Base-by-base conservation (phyloP, 116 monocot genomes). In the Dioscorea cayenensis region DNA sequence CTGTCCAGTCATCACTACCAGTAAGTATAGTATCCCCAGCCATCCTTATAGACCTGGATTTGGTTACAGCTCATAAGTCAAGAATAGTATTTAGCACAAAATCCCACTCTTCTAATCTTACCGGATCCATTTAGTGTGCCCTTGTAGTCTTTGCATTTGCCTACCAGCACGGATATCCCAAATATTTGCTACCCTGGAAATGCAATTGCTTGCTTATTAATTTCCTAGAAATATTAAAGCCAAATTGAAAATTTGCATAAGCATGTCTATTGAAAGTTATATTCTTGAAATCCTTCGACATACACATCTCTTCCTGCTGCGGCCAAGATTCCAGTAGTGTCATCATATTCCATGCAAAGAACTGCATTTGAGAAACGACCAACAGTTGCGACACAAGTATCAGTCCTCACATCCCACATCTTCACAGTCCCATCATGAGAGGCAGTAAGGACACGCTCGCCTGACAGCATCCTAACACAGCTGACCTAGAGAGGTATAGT, bases 1-100 rank as follows among this genome's bases (percentile, higher is more conserved):
- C 97, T 19, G 97, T 97, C 97, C 97, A 97, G 83, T 97, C 97
- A 93, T 97, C 97, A 84, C 97, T 97, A 14, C 97, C 97, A 64
- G 97, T 97, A 65, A 97, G 75, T 71, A 97, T 28, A 64, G 86
- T 90, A 66, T 97, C 97, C 22, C 90, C 87, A 75, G 76, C 77
- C 97, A 97, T 93, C 83, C 90, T 97, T 68, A 97, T 75, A 64
- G 96, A 88, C 79, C 96, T 96, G 71, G 60, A 80, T 66, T 35
- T 75, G 9, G 3, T 66, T 7, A 35, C 29, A 38, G 36, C 18
- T 17, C 19, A 67, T 43, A 48, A 67, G 67, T 20, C 12, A 67
- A 36, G 0, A 48, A 12, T 43, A 11, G 7, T 20, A 49, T 67
- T 9, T 20, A 17, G 48, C 4, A 13, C 7, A 20, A 36, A 19